These are phyloP conservation scores for Geosmithia morbida DNA, from an alignment of 2,329 filamentous ascomycete genomes.

Conservation along the genomic window DNA sequence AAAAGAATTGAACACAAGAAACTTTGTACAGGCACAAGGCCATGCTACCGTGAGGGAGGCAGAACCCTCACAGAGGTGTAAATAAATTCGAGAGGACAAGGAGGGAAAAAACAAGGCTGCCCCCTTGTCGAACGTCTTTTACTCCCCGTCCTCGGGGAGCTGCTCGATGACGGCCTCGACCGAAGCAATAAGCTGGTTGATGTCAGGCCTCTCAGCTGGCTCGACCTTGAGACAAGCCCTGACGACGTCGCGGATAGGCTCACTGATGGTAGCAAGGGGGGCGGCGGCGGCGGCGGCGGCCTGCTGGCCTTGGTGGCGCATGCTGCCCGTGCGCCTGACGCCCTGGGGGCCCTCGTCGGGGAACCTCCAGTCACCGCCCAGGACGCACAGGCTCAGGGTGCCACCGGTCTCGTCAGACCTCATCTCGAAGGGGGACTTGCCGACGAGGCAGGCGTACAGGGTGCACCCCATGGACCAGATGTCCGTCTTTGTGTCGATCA, in stretches of 20 bases:
- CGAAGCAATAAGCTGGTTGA: slow-evolving; percentile 67
- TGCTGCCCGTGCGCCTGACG: slow-evolving; percentile 27
- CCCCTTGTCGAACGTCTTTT: slow-evolving; percentile 2
- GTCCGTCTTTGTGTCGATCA: slow-evolving; percentile 92
- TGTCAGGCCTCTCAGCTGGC: slow-evolving; percentile 73
- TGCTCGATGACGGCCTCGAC: slow-evolving; percentile 59
- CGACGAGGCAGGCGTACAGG: slow-evolving; percentile 91
- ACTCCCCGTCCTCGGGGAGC: slow-evolving; percentile 39
- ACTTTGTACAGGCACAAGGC: neutral
- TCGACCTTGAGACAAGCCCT: slow-evolving; percentile 77
- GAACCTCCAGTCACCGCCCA: slow-evolving; percentile 93
- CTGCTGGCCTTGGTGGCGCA: slow-evolving; percentile 13
- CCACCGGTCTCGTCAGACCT: slow-evolving; percentile 93
- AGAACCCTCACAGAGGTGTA: no score
- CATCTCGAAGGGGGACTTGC: slow-evolving; percentile 93
- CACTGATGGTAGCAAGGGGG: slow-evolving; percentile 47
- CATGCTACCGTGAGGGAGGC: neutral
- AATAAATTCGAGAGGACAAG: neutral
- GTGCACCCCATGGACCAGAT: slow-evolving; percentile 97
- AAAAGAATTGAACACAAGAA: neutral
- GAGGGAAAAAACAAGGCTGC: neutral
- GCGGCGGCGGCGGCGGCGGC: slow-evolving; percentile 10
- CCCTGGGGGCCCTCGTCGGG: slow-evolving; percentile 66
- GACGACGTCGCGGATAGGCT: slow-evolving; percentile 75
- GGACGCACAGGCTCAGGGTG: slow-evolving; percentile 78